Evolutionary conservation across 2,329 filamentous ascomycete species (phyloP).

Genomic region (Penicillium sp.): DNA sequence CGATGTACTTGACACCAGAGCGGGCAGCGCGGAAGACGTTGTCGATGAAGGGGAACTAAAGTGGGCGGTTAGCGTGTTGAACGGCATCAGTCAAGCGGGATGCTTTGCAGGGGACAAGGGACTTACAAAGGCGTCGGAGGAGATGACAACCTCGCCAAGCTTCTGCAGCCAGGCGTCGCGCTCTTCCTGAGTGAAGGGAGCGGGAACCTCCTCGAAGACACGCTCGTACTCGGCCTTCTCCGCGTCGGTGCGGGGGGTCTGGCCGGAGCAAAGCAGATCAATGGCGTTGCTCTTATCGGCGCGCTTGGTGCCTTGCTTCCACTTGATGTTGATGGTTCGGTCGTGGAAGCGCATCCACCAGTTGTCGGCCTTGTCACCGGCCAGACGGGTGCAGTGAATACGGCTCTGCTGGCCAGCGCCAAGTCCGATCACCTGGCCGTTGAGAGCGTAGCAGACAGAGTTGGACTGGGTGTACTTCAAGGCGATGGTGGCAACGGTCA

Average conservation of each 20-base stretch:
- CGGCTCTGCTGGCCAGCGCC: constrained; percentile 95
- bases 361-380: constrained; percentile 97
- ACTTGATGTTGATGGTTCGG: constrained; percentile 79
- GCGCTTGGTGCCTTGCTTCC: constrained; percentile 96
- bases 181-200: constrained; percentile 76
- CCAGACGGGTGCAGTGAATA: constrained; percentile 96
- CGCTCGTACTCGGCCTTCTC: constrained; percentile 84
- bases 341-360: constrained; percentile 99
- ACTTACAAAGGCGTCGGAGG: constrained; percentile 91
- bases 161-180: constrained; percentile 78
- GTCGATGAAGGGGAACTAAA: constrained; percentile 89
- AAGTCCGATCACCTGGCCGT: constrained; percentile 88
- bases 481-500: constrained; percentile 92
- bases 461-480: constrained; percentile 99
- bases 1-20: constrained; percentile 92
- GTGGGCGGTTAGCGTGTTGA: background rate
- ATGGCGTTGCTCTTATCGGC: constrained; percentile 98
- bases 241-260: constrained; percentile 74
- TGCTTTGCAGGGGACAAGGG: no score
- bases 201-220: constrained; percentile 83
- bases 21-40: constrained; percentile 88
- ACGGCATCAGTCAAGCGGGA: background rate
- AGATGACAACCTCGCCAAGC: constrained; percentile 69
- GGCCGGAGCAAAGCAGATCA: constrained; percentile 84
- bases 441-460: constrained; percentile 93